Evolutionary conservation across 495 filamentous ascomycete species (phyloP), one percentile per base, ranked within the genome.

Genomic region (Penicillium canescens): DNA sequence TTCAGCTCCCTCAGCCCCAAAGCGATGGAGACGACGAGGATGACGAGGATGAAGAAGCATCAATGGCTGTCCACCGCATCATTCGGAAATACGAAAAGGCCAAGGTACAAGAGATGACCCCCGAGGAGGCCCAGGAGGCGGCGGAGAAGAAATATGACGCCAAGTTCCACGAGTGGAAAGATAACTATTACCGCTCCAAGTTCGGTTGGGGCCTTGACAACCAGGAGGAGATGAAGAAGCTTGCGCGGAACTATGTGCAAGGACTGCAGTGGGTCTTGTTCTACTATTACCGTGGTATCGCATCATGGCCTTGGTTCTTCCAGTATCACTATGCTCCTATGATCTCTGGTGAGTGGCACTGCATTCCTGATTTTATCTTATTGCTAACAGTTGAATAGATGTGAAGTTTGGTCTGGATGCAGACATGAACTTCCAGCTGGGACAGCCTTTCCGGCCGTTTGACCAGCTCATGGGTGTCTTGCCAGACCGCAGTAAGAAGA

Each of bases 241-340:
- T 99, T 56, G 85, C 90, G 1, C 91, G 96, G 72, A 99, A 98
- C 74, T 99, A 99, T 68, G 88, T 99, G 6, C 90, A 98, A 75
- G 95, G 95, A 24, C 73, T 99, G 45, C 95, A 99, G 63, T 99
- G 95, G 95, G 95, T 99, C 33, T 75, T 99, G 35, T 96, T 87
- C 72, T 98, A 98, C 73, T 99, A 99, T 66, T 98, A 99, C 66
- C 86, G 88, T 47, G 94, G 95, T 44, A 92, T 99, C 49, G 95
- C 87, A 23, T 97, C 92, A 44, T 99, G 95, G 95, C 89, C 94
- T 21, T 99, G 95, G 95, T 99, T 89, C 71, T 99, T 97, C 71
- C 71, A 76, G 33, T 99, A 96, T 64, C 95, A 99, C 71, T 99
- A 98, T 70, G 87, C 95, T 4, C 95, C 95, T 8, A 96, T 96